These are phyloP conservation scores for Gossypium raimondii DNA, from an alignment of 345 rosid species.

Conservation along the genomic window DNA sequence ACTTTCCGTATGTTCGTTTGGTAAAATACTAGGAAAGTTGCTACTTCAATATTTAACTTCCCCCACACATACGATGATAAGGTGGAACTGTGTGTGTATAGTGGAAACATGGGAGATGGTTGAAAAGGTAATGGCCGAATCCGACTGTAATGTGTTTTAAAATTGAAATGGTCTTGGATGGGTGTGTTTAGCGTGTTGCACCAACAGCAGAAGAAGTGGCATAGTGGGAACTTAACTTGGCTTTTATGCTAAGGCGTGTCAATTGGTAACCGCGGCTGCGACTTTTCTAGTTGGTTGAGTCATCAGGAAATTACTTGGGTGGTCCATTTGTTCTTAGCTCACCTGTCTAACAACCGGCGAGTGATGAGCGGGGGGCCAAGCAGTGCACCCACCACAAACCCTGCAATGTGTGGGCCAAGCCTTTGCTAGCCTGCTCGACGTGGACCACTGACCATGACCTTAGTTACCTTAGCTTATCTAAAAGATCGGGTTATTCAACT, in stretches of 20 bases:
- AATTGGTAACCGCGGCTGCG: neutral
- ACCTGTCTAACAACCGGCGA: neutral
- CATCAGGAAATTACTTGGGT: constrained; percentile 12
- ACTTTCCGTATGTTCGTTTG: neutral
- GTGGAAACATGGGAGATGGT: neutral
- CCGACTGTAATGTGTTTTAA: neutral
- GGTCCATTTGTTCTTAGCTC: neutral
- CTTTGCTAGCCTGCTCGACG: neutral
- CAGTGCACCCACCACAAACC: neutral
- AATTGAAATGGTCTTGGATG: neutral
- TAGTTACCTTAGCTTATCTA: neutral
- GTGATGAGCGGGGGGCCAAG: neutral
- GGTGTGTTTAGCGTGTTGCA: constrained; percentile 6
- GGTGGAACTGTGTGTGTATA: neutral
- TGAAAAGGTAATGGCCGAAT: neutral
- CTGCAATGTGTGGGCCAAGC: neutral
- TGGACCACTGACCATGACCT: neutral
- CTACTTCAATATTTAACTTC: too few species aligned
- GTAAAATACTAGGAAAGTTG: neutral
- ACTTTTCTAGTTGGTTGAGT: neutral
- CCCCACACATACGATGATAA: too few species aligned
- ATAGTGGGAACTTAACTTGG: constrained; percentile 6
- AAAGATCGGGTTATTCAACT: neutral
- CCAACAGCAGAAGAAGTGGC: neutral
- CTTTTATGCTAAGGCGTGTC: neutral